phyloP scores from a whole-genome alignment of 495 filamentous ascomycete species.

The Chaetomium fimeti region DNA sequence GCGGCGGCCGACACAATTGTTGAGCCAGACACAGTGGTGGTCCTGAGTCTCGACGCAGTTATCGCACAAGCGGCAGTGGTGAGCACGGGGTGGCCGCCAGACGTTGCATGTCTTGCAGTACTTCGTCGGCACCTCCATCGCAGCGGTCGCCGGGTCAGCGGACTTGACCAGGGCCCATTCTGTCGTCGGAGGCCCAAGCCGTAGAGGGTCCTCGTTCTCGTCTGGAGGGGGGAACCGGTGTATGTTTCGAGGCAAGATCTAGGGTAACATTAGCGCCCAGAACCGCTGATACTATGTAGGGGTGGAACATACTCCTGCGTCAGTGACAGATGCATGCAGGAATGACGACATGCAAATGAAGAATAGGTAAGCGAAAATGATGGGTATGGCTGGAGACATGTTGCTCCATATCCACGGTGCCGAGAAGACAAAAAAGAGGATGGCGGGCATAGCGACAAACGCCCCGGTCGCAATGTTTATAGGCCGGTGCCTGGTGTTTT shows the following conservation, averaged over 20 bases:
- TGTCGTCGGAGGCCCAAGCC: slow-evolving; percentile 77
- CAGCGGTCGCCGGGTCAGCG: slow-evolving; percentile 65
- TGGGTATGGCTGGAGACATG: slow-evolving; percentile 86
- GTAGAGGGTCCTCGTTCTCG: slow-evolving; percentile 71
- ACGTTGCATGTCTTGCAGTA: slow-evolving; percentile 96
- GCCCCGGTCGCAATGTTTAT: slow-evolving; percentile 86
- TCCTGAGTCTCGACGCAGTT: slow-evolving; percentile 97
- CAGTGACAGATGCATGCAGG: slow-evolving; percentile 82
- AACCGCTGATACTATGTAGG: too few relatives aligned
- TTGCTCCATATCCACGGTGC: slow-evolving; percentile 89
- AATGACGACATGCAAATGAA: slow-evolving; percentile 90
- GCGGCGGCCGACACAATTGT: slow-evolving; percentile 94
- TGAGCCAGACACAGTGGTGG: slow-evolving; percentile 98
- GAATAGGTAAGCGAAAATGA: slow-evolving; percentile 87
- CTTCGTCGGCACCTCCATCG: slow-evolving; percentile 96
- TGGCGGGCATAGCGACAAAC: slow-evolving; percentile 69
- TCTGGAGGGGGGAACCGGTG: slow-evolving; percentile 55
- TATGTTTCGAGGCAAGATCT: slow-evolving; percentile 85
- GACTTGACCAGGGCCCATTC: slow-evolving; percentile 90
- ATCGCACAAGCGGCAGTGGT: slow-evolving; percentile 95
- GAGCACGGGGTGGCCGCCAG: slow-evolving; percentile 92
- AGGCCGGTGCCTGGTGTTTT: slow-evolving; percentile 86
- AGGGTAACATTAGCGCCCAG: slow-evolving; percentile 23
- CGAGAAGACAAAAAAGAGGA: slow-evolving; percentile 82
- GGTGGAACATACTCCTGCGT: slow-evolving; percentile 74